Evolutionary conservation across 2,329 filamentous ascomycete species (phyloP), one percentile per base, ranked within the genome.

Genomic region (Hypoxylon sp.): DNA sequence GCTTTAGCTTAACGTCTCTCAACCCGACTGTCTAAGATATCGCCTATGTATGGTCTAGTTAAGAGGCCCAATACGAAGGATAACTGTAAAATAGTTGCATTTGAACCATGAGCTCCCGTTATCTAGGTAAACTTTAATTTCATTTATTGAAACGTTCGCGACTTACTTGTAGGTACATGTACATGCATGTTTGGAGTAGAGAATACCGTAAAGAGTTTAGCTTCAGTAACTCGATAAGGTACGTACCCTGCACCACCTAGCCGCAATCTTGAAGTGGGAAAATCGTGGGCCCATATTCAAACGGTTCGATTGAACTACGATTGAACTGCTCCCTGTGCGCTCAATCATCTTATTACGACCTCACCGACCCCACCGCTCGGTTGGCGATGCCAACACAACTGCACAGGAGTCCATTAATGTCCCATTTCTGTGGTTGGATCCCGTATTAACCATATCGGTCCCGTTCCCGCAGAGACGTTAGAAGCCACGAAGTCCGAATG

Each of bases 401-500:
- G 22, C 48, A 53, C 25, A 40, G 8, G 46, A 37, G 17, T 31
- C 33, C 44, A n/a, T 27, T 30, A 13, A 51, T 27, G 10, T 30
- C 35, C 48, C n/a, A 17, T 20, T 37, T 8, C 14, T 13, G 27
- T 35, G 56, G 31, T 49, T 50, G 20, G 35, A 6, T 30, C 20
- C 14, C 7, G 30, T 40, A 22, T 11, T 20, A 8, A 27, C 46
- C 20, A 27, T 13, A 50, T 59, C 31, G 14, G 13, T 7, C 7
- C 40, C 2, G 14, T 35, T 49, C 20, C 14, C 17, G 20, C 31
- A 37, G 7, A 20, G 25, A 50, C 11, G 11, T 44, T 6, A 6
- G 22, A 35, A 42, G 20, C 27, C 17, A n/a, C 25, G 25, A 51
- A 55, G 27, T 33, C 33, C 46, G 48, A 59, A 69, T 56, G 44